A percentile compares a stretch with the other conserved stretches of the same genome.
phyloP scores from a whole-genome alignment of 2,329 filamentous ascomycete genomes.

The Aureobasidium pullulans region DNA sequence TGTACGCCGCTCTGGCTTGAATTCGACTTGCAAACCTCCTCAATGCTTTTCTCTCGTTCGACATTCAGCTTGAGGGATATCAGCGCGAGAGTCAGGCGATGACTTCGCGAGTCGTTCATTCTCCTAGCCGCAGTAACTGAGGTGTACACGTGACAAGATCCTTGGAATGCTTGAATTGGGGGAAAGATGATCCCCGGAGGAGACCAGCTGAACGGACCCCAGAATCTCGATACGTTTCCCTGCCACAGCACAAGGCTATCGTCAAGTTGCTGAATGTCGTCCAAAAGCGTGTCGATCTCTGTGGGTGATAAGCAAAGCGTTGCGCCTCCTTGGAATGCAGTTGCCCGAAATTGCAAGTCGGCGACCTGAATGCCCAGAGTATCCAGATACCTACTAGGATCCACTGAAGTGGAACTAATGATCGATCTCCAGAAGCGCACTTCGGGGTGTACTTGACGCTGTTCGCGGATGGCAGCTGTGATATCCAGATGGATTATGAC shows the following conservation, averaged over 20 bases:
- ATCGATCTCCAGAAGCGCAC: neutral
- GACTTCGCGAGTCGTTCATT: neutral
- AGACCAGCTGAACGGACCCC: neutral
- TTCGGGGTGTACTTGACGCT: neutral
- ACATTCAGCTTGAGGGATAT: neutral
- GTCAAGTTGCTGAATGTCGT: neutral
- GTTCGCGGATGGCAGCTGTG: neutral
- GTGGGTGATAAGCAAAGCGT: neutral
- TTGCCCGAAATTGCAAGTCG: neutral
- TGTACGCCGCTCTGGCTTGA: neutral
- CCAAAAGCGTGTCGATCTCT: neutral
- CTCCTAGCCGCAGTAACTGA: neutral
- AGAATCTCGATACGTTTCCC: neutral
- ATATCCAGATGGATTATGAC: neutral
- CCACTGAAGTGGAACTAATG: neutral
- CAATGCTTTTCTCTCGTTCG: neutral
- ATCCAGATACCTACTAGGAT: neutral
- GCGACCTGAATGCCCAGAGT: conserved; percentile 1
- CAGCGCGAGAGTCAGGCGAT: neutral
- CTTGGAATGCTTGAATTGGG: neutral
- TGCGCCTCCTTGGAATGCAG: neutral
- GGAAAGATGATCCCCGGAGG: neutral
- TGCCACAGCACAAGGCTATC: neutral
- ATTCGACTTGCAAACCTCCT: neutral
- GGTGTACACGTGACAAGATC: neutral